Evolutionary conservation across 2,329 filamentous ascomycete species (phyloP), one percentile per base, ranked within the genome.

Genomic region (Elsinoe perseae): DNA sequence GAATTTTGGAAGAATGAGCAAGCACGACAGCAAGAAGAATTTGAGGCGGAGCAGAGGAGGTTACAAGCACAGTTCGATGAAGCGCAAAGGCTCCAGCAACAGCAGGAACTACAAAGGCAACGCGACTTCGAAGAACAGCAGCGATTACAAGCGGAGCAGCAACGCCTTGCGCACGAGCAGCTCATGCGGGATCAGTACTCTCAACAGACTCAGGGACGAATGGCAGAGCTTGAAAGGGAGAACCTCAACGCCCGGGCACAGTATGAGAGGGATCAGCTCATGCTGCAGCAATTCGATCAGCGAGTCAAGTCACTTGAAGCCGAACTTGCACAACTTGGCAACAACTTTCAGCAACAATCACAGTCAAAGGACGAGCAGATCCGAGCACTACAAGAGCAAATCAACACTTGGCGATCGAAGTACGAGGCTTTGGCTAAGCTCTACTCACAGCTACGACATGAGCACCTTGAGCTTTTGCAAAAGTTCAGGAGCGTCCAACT

Each of bases 1-100:
- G 93, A 98, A 65, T 98, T 98, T 71, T 98, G 93, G 93, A 95
- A 95, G 73, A 88, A 83, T 63, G 91, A 97, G 70, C 82, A 95
- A 60, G 86, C 87, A 62, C 82, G 90, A 30, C 90, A 96, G 70
- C 95, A 97, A 69, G 84, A 90, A 63, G 90, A 95, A 69, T 98
- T 95, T 66, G 93, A 95, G 68, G 89, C 91, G 46, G 92, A 98
- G 71, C 93, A 98, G 73, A 82, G 85, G 34, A 84, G 93, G 14
- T 74, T 98, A 44, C 87, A 95, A 66, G 86, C 92, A 63, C 88
- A 92, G 62, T 92, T 91, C 74, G 85, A 91, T 62, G 83, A 88
- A 9, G 84, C 90, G 61, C 82, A 93, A 54, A 79, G 84, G 55
- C 83, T 86, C 53, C 92, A 98, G 68, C 84, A 95, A 65, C 80